These are phyloP conservation scores for Penicillium turbatum DNA, from an alignment of 495 filamentous ascomycete species.

Conservation along the genomic window DNA sequence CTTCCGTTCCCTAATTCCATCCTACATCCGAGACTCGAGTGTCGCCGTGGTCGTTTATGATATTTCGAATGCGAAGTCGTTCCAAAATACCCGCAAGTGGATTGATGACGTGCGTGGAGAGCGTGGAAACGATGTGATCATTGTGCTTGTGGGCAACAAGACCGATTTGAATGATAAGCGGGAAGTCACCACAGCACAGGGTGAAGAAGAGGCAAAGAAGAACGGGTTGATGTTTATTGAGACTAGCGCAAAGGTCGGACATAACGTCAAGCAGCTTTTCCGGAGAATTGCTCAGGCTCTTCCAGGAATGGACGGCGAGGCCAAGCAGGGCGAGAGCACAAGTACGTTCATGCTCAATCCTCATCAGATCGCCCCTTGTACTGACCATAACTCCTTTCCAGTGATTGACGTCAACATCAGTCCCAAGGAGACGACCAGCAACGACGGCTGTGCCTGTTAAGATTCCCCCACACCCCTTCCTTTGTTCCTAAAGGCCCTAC, in stretches of 20 bases:
- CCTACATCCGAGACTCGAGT: slow-evolving; percentile 94
- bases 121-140: slow-evolving; percentile 96
- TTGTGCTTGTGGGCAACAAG: slow-evolving; percentile 98
- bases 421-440: slow-evolving; percentile 59
- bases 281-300: slow-evolving; percentile 95
- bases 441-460: slow-evolving; percentile 82
- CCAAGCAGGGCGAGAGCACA: slow-evolving; percentile 60
- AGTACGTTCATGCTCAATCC: slow-evolving; percentile 40
- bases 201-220: slow-evolving; percentile 98
- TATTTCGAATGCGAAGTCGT: slow-evolving; percentile 93
- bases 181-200: slow-evolving; percentile 89
- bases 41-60: slow-evolving; percentile 99
- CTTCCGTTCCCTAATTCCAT: slow-evolving; percentile 93
- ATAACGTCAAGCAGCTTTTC: slow-evolving; percentile 97
- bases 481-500: slow-evolving; percentile 13
- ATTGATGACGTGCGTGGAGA: slow-evolving; percentile 97
- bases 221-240: slow-evolving; percentile 97
- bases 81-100: slow-evolving; percentile 98
- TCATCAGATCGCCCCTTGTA: not conserved
- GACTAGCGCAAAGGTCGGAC: slow-evolving; percentile 95
- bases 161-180: slow-evolving; percentile 97
- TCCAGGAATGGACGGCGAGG: slow-evolving; percentile 92
- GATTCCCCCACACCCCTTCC: slow-evolving; percentile 2
- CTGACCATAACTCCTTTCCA: slow-evolving; percentile 32
- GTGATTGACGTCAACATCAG: slow-evolving; percentile 97